phyloP scores from a whole-genome alignment of 2,329 filamentous ascomycete species.

The Camillea tinctor region DNA sequence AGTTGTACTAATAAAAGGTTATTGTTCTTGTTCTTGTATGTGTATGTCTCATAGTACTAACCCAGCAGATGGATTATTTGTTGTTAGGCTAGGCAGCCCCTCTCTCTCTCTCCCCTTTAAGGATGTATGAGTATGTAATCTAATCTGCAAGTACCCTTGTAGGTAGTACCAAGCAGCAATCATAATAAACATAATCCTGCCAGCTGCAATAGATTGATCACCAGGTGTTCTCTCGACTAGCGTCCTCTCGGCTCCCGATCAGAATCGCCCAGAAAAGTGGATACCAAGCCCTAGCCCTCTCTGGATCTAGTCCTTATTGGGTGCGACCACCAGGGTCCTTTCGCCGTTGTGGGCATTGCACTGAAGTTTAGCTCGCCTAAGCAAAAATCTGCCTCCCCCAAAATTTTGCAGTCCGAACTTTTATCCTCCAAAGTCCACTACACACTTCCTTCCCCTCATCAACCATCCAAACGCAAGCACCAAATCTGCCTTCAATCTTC shows the following conservation, averaged over 20 bases:
- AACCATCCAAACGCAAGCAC: conserved; percentile 43
- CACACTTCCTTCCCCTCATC: conserved; percentile 44
- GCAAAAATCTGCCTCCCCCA: conserved; percentile 26
- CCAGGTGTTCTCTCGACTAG: not conserved
- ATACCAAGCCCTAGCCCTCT: conserved; percentile 33
- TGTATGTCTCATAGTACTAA: too few relatives aligned
- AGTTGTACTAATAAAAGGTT: not conserved
- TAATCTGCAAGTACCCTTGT: too few relatives aligned
- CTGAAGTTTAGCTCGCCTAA: conserved; percentile 9
- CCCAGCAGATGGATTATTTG: too few relatives aligned
- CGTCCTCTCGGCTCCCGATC: conserved; percentile 6
- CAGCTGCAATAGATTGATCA: conserved; percentile 2
- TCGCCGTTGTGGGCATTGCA: conserved; percentile 18
- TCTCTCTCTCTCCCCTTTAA: too few relatives aligned
- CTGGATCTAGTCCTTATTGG: conserved; percentile 25
- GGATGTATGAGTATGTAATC: too few relatives aligned
- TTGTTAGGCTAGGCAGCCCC: too few relatives aligned
- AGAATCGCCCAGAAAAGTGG: conserved; percentile 8
- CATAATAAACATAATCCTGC: not conserved
- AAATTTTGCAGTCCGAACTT: conserved; percentile 39
- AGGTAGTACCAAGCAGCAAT: too few relatives aligned
- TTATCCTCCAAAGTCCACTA: conserved; percentile 35
- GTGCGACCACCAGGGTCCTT: conserved; percentile 16
- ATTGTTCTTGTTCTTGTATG: too few relatives aligned
- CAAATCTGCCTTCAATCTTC: conserved; percentile 47